phyloP scores from a whole-genome alignment of 208 protist genomes.

The Eutreptiella sp. region DNA sequence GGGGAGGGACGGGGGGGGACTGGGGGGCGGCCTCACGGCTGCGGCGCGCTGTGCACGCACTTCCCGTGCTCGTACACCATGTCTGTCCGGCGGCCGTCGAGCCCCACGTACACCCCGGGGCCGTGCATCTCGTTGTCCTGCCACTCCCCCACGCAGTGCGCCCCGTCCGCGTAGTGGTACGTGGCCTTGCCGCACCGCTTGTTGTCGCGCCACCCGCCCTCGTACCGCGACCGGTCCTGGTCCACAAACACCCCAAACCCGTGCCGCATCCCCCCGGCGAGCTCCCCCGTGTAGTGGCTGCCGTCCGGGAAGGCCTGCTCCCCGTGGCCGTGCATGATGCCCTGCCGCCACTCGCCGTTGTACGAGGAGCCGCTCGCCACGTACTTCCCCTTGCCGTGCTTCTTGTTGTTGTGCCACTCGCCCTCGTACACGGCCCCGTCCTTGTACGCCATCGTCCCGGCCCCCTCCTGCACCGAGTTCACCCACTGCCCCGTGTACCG shows the following conservation, averaged over 20 bases:
- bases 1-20: too few species aligned
- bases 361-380: conserved; percentile 2
- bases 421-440: conserved; percentile 25
- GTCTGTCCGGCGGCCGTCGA: too few species aligned
- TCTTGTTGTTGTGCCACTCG: neutral
- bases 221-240: conserved; percentile 29
- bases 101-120: too few species aligned
- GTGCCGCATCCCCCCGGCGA: conserved; percentile 22
- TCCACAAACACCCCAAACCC: conserved; percentile 28
- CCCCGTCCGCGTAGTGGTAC: conserved; percentile 11
- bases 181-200: conserved; percentile 20
- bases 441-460: conserved; percentile 10
- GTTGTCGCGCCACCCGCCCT: conserved; percentile 30
- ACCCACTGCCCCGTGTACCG: conserved; percentile 15
- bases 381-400: conserved; percentile 1
- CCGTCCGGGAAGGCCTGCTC: neutral
- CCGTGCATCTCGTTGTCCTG: neutral
- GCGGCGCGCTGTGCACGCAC: too few species aligned
- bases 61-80: too few species aligned
- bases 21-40: too few species aligned
- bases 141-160: neutral
- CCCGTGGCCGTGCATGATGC: conserved; percentile 18
- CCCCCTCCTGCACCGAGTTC: neutral
- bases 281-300: conserved; percentile 26
- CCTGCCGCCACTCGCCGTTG: conserved; percentile 4